Conservation (phyloP, 1,139 yeast genomes). For the Suzukiozyma palmioleophila region DNA sequence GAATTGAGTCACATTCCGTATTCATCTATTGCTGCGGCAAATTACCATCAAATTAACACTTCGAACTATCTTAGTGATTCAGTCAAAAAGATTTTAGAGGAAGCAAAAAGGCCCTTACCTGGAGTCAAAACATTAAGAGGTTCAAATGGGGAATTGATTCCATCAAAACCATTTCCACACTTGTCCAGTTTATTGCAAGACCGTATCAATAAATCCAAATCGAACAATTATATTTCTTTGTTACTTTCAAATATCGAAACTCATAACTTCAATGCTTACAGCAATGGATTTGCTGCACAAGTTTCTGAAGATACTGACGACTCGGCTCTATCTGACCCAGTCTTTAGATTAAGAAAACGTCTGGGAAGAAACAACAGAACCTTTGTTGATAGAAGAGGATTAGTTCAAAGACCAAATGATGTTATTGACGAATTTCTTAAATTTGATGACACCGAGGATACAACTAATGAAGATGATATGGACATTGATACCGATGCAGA, state of each 20-base stretch:
- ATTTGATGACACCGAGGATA: conserved; percentile 22
- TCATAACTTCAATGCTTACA: conserved; percentile 45
- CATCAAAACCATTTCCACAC: conserved; percentile 42
- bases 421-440: conserved; percentile 35
- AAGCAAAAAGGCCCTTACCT: conserved; percentile 38
- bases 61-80: conserved; percentile 48
- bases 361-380: conserved; percentile 67
- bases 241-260: conserved; percentile 41
- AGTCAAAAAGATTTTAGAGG: conserved; percentile 38
- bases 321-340: conserved; percentile 44
- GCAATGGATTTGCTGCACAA: conserved; percentile 34
- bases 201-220: conserved; percentile 21
- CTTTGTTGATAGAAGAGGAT: conserved; percentile 68
- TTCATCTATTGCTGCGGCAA: conserved; percentile 70
- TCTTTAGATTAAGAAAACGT: conserved; percentile 68
- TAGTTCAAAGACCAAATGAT: conserved; percentile 28
- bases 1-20: conserved; percentile 70
- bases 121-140: conserved; percentile 45
- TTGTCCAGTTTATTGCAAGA: conserved; percentile 33
- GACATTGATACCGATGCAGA: not conserved
- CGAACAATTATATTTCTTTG: conserved; percentile 36
- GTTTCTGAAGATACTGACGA: conserved; percentile 22
- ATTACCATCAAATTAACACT: conserved; percentile 65
- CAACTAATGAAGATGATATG: conserved; percentile 14
- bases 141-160: conserved; percentile 40